Conservation (phyloP, 2,329 filamentous ascomycete species). For the Xylariaceae sp. region DNA sequence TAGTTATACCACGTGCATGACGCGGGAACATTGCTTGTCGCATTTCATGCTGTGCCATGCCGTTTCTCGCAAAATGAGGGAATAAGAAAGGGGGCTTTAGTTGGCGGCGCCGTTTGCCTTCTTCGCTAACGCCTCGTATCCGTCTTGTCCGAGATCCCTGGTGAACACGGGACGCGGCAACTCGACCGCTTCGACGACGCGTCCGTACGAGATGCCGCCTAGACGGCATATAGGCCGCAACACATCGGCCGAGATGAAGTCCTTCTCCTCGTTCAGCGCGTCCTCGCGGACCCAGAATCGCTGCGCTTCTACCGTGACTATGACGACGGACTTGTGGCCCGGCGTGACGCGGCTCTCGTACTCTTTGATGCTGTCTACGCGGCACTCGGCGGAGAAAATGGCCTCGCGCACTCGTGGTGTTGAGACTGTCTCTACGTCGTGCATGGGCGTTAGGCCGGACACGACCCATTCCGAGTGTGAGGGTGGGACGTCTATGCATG, state of each 20-base stretch:
- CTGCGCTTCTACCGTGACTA: conserved; percentile 77
- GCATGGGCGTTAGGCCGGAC: conserved; percentile 67
- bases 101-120: conserved; percentile 4
- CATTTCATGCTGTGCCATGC: no score
- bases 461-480: conserved; percentile 76
- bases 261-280: conserved; percentile 73
- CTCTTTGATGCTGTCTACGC: conserved; percentile 68
- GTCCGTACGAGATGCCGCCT: conserved; percentile 81
- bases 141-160: conserved; percentile 50
- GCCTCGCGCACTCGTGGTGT: conserved; percentile 75
- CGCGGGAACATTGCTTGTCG: no score
- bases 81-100: no score
- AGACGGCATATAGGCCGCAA: conserved; percentile 72
- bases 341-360: conserved; percentile 69
- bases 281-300: conserved; percentile 89
- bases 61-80: neutral
- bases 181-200: conserved; percentile 67
- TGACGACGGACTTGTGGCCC: conserved; percentile 68
- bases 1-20: no score
- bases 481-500: conserved; percentile 71
- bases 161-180: conserved; percentile 59
- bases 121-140: conserved; percentile 53
- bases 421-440: conserved; percentile 60
- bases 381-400: conserved; percentile 77
- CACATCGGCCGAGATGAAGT: conserved; percentile 69